Conservation (phyloP, 2,329 filamentous ascomycete genomes). For the Fusarium clavum region DNA sequence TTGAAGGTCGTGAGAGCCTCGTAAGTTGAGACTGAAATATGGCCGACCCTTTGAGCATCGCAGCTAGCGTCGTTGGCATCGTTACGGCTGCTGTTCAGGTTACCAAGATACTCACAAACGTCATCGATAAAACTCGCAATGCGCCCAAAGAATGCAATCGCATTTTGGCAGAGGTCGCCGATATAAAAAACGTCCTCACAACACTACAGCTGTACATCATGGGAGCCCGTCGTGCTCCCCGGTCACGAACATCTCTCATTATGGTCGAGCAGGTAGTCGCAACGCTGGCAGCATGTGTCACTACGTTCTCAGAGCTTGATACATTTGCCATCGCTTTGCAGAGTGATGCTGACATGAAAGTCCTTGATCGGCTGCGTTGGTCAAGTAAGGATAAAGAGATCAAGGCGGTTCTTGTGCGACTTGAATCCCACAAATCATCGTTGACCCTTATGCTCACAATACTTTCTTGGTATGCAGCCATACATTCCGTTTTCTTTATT, state of each 20-base stretch:
- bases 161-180: neutral
- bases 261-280: slow-evolving; percentile 27
- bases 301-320: slow-evolving; percentile 11
- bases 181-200: neutral
- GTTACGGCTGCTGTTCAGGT: slow-evolving; percentile 14
- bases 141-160: neutral
- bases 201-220: slow-evolving; percentile 4
- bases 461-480: slow-evolving; percentile 1
- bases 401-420: slow-evolving; percentile 1
- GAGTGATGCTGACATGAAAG: neutral
- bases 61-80: slow-evolving; percentile 19
- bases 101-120: slow-evolving; percentile 10
- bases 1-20: neutral
- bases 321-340: neutral
- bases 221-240: neutral
- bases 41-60: slow-evolving; percentile 22
- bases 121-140: slow-evolving; percentile 18
- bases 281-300: slow-evolving; percentile 14
- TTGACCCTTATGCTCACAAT: slow-evolving; percentile 19
- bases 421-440: slow-evolving; percentile 23
- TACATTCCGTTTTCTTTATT: neutral
- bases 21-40: neutral
- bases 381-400: slow-evolving; percentile 17
- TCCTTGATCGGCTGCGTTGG: slow-evolving; percentile 7
- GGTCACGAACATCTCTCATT: slow-evolving; percentile 16